Evolutionary conservation across 2,329 filamentous ascomycete genomes (phyloP).

Genomic region (Sporothrix luriei): DNA sequence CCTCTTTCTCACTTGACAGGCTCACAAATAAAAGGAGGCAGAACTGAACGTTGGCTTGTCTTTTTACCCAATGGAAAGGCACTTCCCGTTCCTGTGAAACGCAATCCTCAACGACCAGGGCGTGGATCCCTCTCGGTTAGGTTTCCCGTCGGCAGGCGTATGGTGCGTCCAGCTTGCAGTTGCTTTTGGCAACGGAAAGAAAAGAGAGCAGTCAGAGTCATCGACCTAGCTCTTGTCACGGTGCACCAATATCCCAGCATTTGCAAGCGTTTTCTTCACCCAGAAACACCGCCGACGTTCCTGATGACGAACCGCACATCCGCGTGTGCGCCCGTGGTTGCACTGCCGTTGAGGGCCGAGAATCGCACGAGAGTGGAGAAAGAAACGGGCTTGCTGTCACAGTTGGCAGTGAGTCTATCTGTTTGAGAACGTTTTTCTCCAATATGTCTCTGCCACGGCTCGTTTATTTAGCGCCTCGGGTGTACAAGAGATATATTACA

Average conservation of each 20-base stretch:
- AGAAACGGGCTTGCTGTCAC: neutral
- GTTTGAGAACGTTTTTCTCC: neutral
- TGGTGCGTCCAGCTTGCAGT: neutral
- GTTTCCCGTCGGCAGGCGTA: neutral
- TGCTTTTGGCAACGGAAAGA: neutral
- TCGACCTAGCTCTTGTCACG: neutral
- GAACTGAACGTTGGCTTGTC: neutral
- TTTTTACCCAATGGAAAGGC: constrained; percentile 17
- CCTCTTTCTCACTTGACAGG: neutral
- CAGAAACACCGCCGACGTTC: neutral
- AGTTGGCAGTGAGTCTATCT: neutral
- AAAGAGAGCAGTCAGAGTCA: neutral
- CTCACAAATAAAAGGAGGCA: neutral
- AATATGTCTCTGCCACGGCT: constrained; percentile 12
- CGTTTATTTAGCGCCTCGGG: constrained; percentile 6
- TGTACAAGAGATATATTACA: constrained; percentile 20
- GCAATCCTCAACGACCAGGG: constrained; percentile 1
- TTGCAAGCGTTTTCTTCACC: neutral
- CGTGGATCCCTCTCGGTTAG: constrained; percentile 26
- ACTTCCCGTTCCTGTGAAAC: constrained; percentile 23
- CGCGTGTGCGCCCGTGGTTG: neutral
- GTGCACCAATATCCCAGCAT: neutral
- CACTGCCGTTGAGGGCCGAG: constrained; percentile 21
- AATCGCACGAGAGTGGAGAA: neutral
- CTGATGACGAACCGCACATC: neutral